Conservation (phyloP, 306 rosid genomes). For the Citrullus amarus region DNA sequence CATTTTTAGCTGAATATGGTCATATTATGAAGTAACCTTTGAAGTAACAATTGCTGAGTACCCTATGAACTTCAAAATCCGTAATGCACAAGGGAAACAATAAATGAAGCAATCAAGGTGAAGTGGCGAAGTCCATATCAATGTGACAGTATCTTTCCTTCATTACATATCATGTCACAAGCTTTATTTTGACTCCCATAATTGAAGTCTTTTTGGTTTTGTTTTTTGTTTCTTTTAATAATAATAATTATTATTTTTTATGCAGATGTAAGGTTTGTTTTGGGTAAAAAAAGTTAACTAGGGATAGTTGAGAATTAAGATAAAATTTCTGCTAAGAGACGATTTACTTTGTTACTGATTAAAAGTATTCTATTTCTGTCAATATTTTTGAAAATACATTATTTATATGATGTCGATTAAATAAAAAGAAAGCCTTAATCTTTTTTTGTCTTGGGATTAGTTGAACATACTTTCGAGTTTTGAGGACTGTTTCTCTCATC, state of each 20-base stretch:
- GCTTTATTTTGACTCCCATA: background rate
- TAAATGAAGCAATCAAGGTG: background rate
- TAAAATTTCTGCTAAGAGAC: background rate
- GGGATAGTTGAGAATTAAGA: background rate
- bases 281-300: background rate
- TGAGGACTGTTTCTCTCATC: background rate
- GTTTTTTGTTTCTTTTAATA: no score
- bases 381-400: background rate
- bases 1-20: background rate
- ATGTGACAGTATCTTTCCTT: background rate
- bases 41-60: background rate
- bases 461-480: background rate
- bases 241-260: no score
- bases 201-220: background rate
- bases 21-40: background rate
- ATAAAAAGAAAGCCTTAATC: background rate
- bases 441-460: background rate
- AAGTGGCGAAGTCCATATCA: background rate
- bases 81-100: background rate
- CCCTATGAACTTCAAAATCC: background rate
- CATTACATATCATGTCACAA: background rate
- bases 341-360: background rate
- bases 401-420: background rate
- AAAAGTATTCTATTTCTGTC: background rate
- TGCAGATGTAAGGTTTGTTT: background rate